Base-by-base conservation (phyloP, 352 stramenopile genomes). In the Sclerospora graminicola region DNA sequence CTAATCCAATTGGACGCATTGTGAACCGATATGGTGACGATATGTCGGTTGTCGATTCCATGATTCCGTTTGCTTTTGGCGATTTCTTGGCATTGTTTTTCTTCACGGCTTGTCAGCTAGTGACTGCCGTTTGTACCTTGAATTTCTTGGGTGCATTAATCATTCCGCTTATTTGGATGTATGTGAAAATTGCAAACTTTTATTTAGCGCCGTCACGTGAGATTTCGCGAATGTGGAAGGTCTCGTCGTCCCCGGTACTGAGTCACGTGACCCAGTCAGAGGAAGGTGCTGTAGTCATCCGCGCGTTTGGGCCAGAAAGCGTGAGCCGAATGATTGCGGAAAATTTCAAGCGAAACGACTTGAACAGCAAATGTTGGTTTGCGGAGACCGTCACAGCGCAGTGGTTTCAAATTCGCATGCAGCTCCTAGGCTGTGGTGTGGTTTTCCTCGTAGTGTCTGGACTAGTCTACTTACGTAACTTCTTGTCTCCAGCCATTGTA, bases 11-110 rank as follows among this genome's bases (percentile, higher is more conserved):
- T 11, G 86, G 88, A 0, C 69, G 85, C 38, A 89, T 97, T 24
- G 29, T 96, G 14, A 95, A 92, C 43, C 73, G 91, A 7, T 97
- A 96, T 27, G 57, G 70, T 27, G 78, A 79, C 8, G 88, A 97
- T 51, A 93, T 96, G 60, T 69, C 86, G 24, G 78, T 80, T 10
- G 57, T 96, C 8, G 87, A 97, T 63, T 69, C 92, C 15, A 66
- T 88, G 33, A 49, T 84, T 21, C 50, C 58, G 2, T 53, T 66
- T 9, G 38, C 41, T 1, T 61, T 59, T n/a, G 42, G 45, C 15
- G 11, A 36, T 6, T 82, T 76, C 41, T 43, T 94, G 6, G 66
- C 66, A 6, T 67, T 84, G 29, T 70, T 69, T 13, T 75, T 89
- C 21, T 69, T 66, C 30, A 91, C 72, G 0, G 58, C 88, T 0